Evolutionary conservation across 192 early-diverging fungal genomes (phyloP).

Genomic region (Mortierella claussenii): DNA sequence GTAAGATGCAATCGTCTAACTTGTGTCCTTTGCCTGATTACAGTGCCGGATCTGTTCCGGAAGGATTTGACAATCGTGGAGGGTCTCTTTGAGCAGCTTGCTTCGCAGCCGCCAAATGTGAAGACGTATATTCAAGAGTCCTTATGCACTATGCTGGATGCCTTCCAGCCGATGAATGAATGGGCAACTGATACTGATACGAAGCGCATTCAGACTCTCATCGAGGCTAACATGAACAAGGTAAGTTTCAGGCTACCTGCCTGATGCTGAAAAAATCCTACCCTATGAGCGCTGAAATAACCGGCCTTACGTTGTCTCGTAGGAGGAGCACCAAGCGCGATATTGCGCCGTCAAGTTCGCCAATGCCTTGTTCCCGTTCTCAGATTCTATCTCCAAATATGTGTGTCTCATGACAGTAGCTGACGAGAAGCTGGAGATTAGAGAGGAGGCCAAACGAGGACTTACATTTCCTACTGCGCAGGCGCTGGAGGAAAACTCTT

Average conservation of each 20-base stretch:
- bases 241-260: slow-evolving; percentile 32
- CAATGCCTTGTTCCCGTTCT: slow-evolving; percentile 68
- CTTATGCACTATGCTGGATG: slow-evolving; percentile 78
- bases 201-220: slow-evolving; percentile 54
- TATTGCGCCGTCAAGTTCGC: slow-evolving; percentile 74
- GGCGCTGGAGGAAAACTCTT: slow-evolving; percentile 15
- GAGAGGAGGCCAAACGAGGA: slow-evolving; percentile 65
- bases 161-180: slow-evolving; percentile 56
- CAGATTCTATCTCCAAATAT: slow-evolving; percentile 65
- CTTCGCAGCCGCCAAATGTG: slow-evolving; percentile 68
- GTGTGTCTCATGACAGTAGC: slow-evolving; percentile 67
- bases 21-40: background rate
- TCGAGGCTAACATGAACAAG: slow-evolving; percentile 65
- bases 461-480: slow-evolving; percentile 49
- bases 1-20: background rate
- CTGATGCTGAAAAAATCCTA: too few relatives aligned
- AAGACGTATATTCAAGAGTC: slow-evolving; percentile 86
- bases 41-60: slow-evolving; percentile 74
- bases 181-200: slow-evolving; percentile 41
- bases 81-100: slow-evolving; percentile 77
- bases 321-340: slow-evolving; percentile 60
- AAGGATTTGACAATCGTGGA: slow-evolving; percentile 70
- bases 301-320: too few relatives aligned
- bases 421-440: slow-evolving; percentile 62
- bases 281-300: too few relatives aligned